Evolutionary conservation across 192 early-diverging fungal species (phyloP).

Genomic region (Rhizoclosmatium sp.): DNA sequence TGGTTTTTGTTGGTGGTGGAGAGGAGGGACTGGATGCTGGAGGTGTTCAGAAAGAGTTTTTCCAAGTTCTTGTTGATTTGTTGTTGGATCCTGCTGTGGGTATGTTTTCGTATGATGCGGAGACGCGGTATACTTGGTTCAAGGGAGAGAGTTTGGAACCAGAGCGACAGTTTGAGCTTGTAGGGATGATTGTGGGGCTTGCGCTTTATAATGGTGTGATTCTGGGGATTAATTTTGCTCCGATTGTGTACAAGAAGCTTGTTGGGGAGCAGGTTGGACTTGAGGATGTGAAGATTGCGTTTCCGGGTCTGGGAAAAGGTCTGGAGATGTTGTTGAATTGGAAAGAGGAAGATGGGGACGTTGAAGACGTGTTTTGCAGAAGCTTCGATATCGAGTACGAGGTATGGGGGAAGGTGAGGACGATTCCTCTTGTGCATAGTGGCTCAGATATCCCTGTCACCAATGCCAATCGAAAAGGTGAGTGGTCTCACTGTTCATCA

Average conservation of each 20-base stretch:
- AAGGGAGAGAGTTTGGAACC: slow-evolving; percentile 68
- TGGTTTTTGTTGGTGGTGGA: slow-evolving; percentile 85
- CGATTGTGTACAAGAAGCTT: slow-evolving; percentile 76
- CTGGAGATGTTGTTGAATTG: slow-evolving; percentile 82
- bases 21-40: slow-evolving; percentile 96
- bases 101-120: slow-evolving; percentile 72
- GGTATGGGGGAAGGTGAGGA: slow-evolving; percentile 58
- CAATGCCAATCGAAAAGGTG: slow-evolving; percentile 55
- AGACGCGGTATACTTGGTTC: slow-evolving; percentile 82
- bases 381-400: slow-evolving; percentile 84
- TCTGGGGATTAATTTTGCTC: slow-evolving; percentile 75
- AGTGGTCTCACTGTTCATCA: not conserved
- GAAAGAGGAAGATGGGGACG: slow-evolving; percentile 64
- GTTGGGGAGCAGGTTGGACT: slow-evolving; percentile 59
- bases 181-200: slow-evolving; percentile 90
- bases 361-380: slow-evolving; percentile 84
- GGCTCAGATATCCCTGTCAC: slow-evolving; percentile 60
- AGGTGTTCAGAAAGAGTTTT: slow-evolving; percentile 97
- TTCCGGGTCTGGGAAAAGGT: slow-evolving; percentile 77
- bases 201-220: slow-evolving; percentile 90
- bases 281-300: slow-evolving; percentile 61
- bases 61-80: slow-evolving; percentile 77
- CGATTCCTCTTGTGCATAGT: slow-evolving; percentile 51
- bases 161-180: slow-evolving; percentile 75
- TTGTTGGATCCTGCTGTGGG: slow-evolving; percentile 79